Evolutionary conservation across 495 filamentous ascomycete species (phyloP).

Genomic region (Tetracladium setigerum): DNA sequence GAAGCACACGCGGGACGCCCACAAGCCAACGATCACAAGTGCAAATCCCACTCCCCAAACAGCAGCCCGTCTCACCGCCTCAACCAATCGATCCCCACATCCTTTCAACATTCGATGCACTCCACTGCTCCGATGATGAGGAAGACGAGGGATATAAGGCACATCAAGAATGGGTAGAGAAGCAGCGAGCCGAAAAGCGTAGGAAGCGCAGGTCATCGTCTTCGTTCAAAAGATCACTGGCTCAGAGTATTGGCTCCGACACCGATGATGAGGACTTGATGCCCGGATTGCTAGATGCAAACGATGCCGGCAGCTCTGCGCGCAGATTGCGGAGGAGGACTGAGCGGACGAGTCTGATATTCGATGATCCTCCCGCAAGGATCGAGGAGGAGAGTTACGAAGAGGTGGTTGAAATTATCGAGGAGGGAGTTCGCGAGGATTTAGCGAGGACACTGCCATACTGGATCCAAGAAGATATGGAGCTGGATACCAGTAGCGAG

Average conservation of each 20-base stretch:
- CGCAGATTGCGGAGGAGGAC: constrained; percentile 39
- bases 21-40: no score
- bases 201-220: constrained; percentile 41
- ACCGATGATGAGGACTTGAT: constrained; percentile 44
- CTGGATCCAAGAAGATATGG: constrained; percentile 38
- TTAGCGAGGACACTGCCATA: constrained; percentile 37
- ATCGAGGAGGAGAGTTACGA: constrained; percentile 45
- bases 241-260: constrained; percentile 44
- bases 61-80: no score
- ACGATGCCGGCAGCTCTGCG: constrained; percentile 34
- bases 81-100: constrained; percentile 6
- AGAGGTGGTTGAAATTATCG: constrained; percentile 34
- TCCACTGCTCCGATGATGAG: constrained; percentile 10
- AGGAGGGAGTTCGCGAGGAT: constrained; percentile 23
- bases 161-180: constrained; percentile 9
- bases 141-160: constrained; percentile 9
- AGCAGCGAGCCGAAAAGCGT: constrained; percentile 16
- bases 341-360: constrained; percentile 40
- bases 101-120: constrained; percentile 3
- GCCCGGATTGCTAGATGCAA: constrained; percentile 24
- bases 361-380: constrained; percentile 38
- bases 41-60: no score
- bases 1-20: no score
- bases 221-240: constrained; percentile 45
- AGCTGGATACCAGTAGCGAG: constrained; percentile 20